Base-by-base conservation (phyloP, 768 basidiomycete species). In the Podaxis carcinomalis region DNA sequence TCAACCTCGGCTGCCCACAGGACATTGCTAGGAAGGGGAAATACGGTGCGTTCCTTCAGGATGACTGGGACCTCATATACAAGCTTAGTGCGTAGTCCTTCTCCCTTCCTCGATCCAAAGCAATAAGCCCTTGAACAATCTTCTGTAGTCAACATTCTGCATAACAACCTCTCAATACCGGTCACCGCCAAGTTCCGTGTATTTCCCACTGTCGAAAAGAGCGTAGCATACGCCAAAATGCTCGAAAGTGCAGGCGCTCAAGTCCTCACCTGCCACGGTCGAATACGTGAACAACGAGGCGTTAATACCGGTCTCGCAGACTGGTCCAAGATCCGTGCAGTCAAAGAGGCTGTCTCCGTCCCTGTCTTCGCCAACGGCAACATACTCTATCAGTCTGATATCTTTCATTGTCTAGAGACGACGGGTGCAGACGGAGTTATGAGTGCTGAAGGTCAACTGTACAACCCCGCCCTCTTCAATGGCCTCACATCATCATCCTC, bases 301-400 rank as follows among this genome's bases (percentile, higher is more conserved):
- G 90, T 93, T 57, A 83, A 86, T 49, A 79, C 89, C 0, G 95
- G 95, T 16, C 72, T 95, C 10, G 94, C 94, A 5, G 92, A 93
- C 67, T 97, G 92, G 90, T 77, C 76, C 25, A 89, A 97, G 73
- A 98, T 99, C 68, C 83, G 82, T 6, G 92, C 93, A 0, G 94
- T 99, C 66, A 97, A 95, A 72, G 73, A 90, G 66, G 91, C 92
- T 0, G 92, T 98, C 39, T 85, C 84, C 0, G 84, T 99, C 0
- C 96, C 95, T 2, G 95, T 99, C 3, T 92, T 99, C 70, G 95
- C 96, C 0, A 99, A 99, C 72, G 97, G 97, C 28, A 98, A 98
- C 72, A 85, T 98, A 62, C 85, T 98, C 11, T 93, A 88, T 71
- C 83, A 89, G 47, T 80, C 85, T n/a, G 95, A 98, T 72, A 83